These are phyloP conservation scores for Cinnamomum chago DNA, from an alignment of 164 flowering plant genomes.

Conservation along the genomic window DNA sequence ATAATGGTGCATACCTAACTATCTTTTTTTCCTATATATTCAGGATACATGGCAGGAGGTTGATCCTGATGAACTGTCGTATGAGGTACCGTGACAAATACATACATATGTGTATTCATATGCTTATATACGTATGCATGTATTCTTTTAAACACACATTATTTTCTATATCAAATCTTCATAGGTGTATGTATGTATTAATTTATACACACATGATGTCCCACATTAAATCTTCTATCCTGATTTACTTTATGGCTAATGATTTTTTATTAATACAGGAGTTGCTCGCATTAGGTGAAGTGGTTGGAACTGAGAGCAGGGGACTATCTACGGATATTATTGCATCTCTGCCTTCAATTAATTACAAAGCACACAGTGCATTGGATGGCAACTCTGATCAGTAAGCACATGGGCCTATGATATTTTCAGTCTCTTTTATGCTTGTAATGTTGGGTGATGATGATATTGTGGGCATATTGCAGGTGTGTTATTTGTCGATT, in stretches of 20 bases:
- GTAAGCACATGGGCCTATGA: slow-evolving; percentile 34
- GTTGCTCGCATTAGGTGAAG: slow-evolving; percentile 84
- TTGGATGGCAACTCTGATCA: slow-evolving; percentile 67
- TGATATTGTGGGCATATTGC: slow-evolving; percentile 14
- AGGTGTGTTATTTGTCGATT: slow-evolving; percentile 89
- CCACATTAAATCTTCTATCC: neutral
- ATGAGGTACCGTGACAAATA: slow-evolving; percentile 52
- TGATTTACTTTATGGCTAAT: neutral
- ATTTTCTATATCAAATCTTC: too few species aligned
- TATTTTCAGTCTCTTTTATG: neutral
- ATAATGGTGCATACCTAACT: neutral
- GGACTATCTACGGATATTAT: slow-evolving; percentile 79
- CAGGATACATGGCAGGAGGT: slow-evolving; percentile 89
- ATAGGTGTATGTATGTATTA: too few species aligned
- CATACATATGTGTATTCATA: neutral
- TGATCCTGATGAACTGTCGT: slow-evolving; percentile 94
- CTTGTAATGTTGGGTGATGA: too few species aligned
- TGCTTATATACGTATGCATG: too few species aligned
- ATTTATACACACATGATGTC: neutral
- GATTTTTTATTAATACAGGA: slow-evolving; percentile 46
- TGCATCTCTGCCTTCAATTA: slow-evolving; percentile 71
- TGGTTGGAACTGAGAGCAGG: slow-evolving; percentile 86
- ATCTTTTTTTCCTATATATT: slow-evolving; percentile 9
- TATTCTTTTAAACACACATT: too few species aligned
- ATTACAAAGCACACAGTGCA: slow-evolving; percentile 44